phyloP scores from a whole-genome alignment of 2,329 filamentous ascomycete genomes.

The Sarocladiaceae sp. region DNA sequence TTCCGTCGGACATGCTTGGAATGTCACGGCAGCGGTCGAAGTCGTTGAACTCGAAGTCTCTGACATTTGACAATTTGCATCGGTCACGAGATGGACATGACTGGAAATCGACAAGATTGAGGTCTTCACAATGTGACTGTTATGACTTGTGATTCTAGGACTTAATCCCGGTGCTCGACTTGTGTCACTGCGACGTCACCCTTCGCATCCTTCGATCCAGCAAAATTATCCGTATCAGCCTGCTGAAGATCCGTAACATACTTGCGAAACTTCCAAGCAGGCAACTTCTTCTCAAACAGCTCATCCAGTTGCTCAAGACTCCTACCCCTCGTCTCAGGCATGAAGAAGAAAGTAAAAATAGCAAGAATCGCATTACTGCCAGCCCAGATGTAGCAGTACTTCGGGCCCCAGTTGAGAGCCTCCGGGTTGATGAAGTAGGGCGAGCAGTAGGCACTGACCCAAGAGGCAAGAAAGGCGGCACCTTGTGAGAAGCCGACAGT shows the following conservation, averaged over 20 bases:
- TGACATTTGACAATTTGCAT: too few relatives aligned
- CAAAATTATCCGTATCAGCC: neutral
- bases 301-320: slow-evolving; percentile 25
- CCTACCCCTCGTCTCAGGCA: slow-evolving; percentile 14
- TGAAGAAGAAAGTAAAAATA: slow-evolving; percentile 11
- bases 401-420: slow-evolving; percentile 13
- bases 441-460: slow-evolving; percentile 11
- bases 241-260: slow-evolving; percentile 15
- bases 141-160: too few relatives aligned
- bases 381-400: slow-evolving; percentile 15
- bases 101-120: too few relatives aligned
- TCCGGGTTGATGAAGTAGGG: slow-evolving; percentile 15
- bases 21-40: too few relatives aligned
- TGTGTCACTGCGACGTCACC: neutral
- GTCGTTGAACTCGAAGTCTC: too few relatives aligned
- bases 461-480: slow-evolving; percentile 12
- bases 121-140: too few relatives aligned
- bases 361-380: slow-evolving; percentile 13
- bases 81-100: too few relatives aligned
- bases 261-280: slow-evolving; percentile 18
- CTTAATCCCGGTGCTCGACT: neutral
- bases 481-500: neutral
- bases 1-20: too few relatives aligned
- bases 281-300: slow-evolving; percentile 20
- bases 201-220: neutral